These are phyloP conservation scores for Trametes sp. DNA, from an alignment of 1,284 basidiomycete species.

Conservation along the genomic window DNA sequence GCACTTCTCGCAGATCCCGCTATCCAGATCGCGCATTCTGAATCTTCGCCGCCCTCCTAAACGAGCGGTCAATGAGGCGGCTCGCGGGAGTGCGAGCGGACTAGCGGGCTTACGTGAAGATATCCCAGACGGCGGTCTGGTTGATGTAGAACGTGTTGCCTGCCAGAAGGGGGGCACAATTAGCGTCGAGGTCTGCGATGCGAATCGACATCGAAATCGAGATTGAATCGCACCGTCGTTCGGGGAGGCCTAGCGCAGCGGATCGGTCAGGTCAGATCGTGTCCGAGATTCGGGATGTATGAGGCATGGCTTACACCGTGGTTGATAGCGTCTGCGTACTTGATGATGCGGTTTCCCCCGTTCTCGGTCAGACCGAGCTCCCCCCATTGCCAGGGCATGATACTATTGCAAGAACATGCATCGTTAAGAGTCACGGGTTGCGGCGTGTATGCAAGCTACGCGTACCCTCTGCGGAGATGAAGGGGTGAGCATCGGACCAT, in stretches of 20 bases:
- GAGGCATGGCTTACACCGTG: constrained; percentile 46
- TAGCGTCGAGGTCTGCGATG: constrained; percentile 11
- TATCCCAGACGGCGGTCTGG: constrained; percentile 57
- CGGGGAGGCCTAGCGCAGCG: constrained; percentile 51
- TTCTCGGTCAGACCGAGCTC: constrained; percentile 56
- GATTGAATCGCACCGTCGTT: constrained; percentile 54
- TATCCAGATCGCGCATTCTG: constrained; percentile 42
- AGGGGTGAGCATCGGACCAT: not conserved
- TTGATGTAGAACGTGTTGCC: constrained; percentile 57
- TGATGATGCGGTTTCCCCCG: constrained; percentile 59
- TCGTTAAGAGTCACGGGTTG: no score
- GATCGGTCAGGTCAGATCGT: constrained; percentile 22
- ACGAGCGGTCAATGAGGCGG: constrained; percentile 17
- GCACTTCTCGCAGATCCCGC: constrained; percentile 17
- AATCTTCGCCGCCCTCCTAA: constrained; percentile 45
- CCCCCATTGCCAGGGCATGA: constrained; percentile 69
- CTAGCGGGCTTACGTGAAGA: constrained; percentile 52
- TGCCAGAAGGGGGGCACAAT: constrained; percentile 30
- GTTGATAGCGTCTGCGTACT: constrained; percentile 60
- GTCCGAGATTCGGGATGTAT: constrained; percentile 12
- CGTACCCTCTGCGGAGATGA: constrained; percentile 27
- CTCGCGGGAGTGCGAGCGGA: constrained; percentile 13
- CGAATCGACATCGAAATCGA: constrained; percentile 22
- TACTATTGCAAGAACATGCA: constrained; percentile 42
- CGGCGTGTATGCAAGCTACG: no score